These are phyloP conservation scores for Ichthyophthirius multifiliis DNA, from an alignment of 169 alveolate genomes.

Conservation along the genomic window DNA sequence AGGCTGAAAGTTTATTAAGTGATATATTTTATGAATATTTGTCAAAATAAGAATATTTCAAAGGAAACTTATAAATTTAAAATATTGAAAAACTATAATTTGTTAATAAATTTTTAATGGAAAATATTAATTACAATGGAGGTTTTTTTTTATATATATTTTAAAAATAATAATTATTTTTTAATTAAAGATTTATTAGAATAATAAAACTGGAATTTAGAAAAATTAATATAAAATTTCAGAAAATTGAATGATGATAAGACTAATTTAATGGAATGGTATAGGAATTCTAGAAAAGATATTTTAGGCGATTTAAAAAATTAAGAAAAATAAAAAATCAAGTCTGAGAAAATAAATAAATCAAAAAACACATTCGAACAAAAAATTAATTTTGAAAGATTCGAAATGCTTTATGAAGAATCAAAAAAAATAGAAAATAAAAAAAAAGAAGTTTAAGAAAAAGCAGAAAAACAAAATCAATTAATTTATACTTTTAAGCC, in stretches of 20 bases:
- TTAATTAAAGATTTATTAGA: not conserved
- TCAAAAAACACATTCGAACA: not conserved
- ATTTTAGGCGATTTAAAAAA: no score
- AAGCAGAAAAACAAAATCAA: not conserved
- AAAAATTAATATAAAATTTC: not conserved
- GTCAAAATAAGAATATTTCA: no score
- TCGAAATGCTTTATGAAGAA: not conserved
- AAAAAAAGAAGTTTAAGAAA: not conserved
- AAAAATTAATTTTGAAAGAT: not conserved
- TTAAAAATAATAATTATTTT: no score
- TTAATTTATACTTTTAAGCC: not conserved
- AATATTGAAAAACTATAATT: no score
- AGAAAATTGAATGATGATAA: conserved; percentile 5
- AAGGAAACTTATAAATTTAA: no score
- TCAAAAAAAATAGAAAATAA: not conserved
- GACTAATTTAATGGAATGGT: conserved; percentile 8
- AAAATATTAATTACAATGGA: no score
- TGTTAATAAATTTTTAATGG: no score
- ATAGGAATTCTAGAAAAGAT: no score
- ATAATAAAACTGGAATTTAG: not conserved
- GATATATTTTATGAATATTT: no score
- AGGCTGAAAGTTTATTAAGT: no score
- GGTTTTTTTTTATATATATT: no score
- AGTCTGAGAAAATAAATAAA: no score
- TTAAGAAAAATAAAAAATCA: not conserved